Percentiles rank a stretch among this genome's conserved stretches.
Conservation (phyloP, 192 early-diverging fungal species). For the Mortierella antarctica region DNA sequence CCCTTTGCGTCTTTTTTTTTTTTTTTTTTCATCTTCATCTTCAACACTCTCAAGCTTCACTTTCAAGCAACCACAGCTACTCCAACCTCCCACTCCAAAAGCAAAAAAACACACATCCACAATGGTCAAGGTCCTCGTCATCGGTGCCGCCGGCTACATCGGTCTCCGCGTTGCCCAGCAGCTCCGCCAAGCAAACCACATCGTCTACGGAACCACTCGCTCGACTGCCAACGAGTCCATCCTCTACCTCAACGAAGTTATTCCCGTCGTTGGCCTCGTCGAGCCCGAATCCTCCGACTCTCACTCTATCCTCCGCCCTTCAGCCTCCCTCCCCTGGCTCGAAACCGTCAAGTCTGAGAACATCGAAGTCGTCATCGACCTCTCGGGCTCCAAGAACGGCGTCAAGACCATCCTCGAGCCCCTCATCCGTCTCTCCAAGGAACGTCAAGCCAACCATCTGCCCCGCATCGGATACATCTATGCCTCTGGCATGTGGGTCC, state of each 20-base stretch:
- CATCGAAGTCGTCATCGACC: constrained; percentile 44
- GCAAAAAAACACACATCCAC: too few relatives aligned
- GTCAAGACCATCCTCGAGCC: constrained; percentile 31
- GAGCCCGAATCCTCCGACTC: background rate
- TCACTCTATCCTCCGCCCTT: too few relatives aligned
- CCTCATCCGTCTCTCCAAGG: constrained; percentile 29
- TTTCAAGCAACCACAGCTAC: too few relatives aligned
- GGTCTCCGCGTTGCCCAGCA: constrained; percentile 44
- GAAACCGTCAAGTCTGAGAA: constrained; percentile 17
- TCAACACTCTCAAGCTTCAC: too few relatives aligned
- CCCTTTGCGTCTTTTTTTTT: too few relatives aligned
- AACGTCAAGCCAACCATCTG: constrained; percentile 11
- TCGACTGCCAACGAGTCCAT: constrained; percentile 10
- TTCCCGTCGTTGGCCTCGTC: constrained; percentile 30
- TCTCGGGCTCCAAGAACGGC: constrained; percentile 17
- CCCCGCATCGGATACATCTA: constrained; percentile 43
- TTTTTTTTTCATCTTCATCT: too few relatives aligned
- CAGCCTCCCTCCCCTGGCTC: constrained; percentile 10
- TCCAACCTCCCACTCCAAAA: too few relatives aligned
- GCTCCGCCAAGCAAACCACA: constrained; percentile 48
- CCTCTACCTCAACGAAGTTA: constrained; percentile 43
- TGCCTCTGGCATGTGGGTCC: constrained; percentile 50
- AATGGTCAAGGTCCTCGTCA: constrained; percentile 55
- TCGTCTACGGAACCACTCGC: constrained; percentile 52
- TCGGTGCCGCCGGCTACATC: constrained; percentile 55